Evolutionary conservation across 257 asterid species (phyloP).

Genomic region (Nicotiana tomentosiformis): DNA sequence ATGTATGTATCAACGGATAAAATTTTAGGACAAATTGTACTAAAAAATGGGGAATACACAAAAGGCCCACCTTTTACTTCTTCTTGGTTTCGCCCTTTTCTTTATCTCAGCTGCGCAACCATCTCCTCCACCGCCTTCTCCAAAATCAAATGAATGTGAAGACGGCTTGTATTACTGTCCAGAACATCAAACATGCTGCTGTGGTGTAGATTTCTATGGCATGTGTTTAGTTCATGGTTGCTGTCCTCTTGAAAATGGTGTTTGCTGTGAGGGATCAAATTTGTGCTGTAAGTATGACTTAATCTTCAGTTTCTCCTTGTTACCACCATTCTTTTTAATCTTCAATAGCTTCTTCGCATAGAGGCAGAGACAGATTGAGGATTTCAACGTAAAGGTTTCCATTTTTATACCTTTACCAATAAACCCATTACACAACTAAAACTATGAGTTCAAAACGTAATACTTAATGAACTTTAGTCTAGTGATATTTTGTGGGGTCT

Average conservation of each 20-base stretch:
- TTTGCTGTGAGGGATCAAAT: constrained; percentile 11
- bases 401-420: too few species aligned
- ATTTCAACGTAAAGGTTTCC: too few species aligned
- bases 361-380: too few species aligned
- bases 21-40: neutral
- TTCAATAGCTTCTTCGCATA: neutral
- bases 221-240: constrained; percentile 9
- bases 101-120: neutral
- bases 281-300: constrained; percentile 8
- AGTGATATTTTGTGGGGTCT: neutral
- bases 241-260: constrained; percentile 6
- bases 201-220: constrained; percentile 3
- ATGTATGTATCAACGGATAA: neutral
- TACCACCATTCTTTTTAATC: neutral
- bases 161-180: constrained; percentile 15
- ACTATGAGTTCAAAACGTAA: neutral
- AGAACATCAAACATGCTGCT: constrained; percentile 13
- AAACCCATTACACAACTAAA: neutral
- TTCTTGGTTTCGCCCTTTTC: neutral
- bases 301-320: neutral
- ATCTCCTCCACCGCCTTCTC: constrained; percentile 11
- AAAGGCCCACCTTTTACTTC: neutral
- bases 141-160: constrained; percentile 18
- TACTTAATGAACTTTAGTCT: neutral
- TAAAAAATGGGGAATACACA: neutral